Percentiles rank a stretch among this genome's conserved stretches.
phyloP scores from a whole-genome alignment of 805 yeast species.

The Pichia pseudocactophila region DNA sequence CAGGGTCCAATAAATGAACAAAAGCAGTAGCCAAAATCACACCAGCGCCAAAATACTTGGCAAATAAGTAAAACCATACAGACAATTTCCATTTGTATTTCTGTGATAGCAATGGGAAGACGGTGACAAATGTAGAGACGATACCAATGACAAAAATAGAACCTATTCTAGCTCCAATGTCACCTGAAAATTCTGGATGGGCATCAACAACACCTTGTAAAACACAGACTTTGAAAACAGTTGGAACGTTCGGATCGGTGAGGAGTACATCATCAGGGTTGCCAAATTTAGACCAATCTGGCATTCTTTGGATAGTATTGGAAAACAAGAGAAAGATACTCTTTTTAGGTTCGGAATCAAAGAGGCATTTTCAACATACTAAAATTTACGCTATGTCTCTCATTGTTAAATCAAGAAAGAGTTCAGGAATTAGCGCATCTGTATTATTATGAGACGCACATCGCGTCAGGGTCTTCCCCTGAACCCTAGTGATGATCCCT shows the following conservation, averaged over 20 bases:
- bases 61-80: conserved; percentile 51
- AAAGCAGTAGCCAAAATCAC: conserved; percentile 75
- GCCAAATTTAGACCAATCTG: conserved; percentile 9
- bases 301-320: too few species aligned
- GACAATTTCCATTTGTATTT: conserved; percentile 41
- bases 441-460: too few species aligned
- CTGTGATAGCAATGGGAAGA: conserved; percentile 49
- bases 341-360: too few species aligned
- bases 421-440: too few species aligned
- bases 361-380: too few species aligned
- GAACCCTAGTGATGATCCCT: too few species aligned
- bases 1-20: conserved; percentile 61
- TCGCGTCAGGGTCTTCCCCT: too few species aligned
- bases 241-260: conserved; percentile 12
- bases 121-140: conserved; percentile 46
- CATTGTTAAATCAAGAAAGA: too few species aligned
- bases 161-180: conserved; percentile 38
- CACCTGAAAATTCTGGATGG: conserved; percentile 16
- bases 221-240: conserved; percentile 16
- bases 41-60: conserved; percentile 70
- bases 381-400: too few species aligned
- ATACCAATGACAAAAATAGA: conserved; percentile 49
- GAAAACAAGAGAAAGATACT: too few species aligned
- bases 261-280: conserved; percentile 6
- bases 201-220: conserved; percentile 16